Conservation (phyloP, 2,329 filamentous ascomycete genomes). For the Coniochaeta hoffmannii region DNA sequence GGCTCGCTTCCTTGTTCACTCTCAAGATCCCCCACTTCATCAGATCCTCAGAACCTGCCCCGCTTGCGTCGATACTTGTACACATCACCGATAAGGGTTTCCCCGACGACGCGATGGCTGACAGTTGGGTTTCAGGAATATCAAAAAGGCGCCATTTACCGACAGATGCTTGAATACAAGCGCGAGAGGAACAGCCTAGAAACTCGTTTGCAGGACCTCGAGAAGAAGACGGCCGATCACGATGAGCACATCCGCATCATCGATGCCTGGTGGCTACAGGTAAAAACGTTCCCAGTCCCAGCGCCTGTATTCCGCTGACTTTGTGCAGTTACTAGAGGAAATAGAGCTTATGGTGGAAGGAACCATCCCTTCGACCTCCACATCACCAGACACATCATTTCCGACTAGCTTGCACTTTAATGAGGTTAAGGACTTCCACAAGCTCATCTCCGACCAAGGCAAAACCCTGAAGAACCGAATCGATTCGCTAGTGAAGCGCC, state of each 20-base stretch:
- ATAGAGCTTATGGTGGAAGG: constrained; percentile 51
- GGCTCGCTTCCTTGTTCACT: constrained; percentile 17
- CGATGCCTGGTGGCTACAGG: constrained; percentile 92
- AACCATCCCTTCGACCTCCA: constrained; percentile 32
- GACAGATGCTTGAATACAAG: constrained; percentile 98
- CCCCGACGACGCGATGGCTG: constrained; percentile 22
- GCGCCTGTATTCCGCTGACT: constrained; percentile 16
- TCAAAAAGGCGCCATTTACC: constrained; percentile 92
- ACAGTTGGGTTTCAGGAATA: constrained; percentile 57
- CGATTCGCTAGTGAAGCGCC: constrained; percentile 55
- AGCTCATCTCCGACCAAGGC: constrained; percentile 70
- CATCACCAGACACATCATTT: constrained; percentile 45
- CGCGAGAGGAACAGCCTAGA: constrained; percentile 80
- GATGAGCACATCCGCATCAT: constrained; percentile 88
- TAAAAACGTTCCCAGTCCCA: constrained; percentile 25
- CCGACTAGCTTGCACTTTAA: constrained; percentile 54
- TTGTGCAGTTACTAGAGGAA: constrained; percentile 52
- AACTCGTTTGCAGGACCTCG: constrained; percentile 69
- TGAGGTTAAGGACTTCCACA: constrained; percentile 65
- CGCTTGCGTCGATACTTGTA: constrained; percentile 4
- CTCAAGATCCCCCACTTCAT: constrained; percentile 7
- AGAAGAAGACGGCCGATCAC: constrained; percentile 72
- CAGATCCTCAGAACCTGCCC: not conserved
- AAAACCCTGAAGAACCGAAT: constrained; percentile 70
- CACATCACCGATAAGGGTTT: constrained; percentile 9